Percentiles rank a stretch among this genome's conserved stretches.
These are phyloP conservation scores for Macadamia tetraphylla DNA, from an alignment of 164 flowering plant species.

Conservation along the genomic window DNA sequence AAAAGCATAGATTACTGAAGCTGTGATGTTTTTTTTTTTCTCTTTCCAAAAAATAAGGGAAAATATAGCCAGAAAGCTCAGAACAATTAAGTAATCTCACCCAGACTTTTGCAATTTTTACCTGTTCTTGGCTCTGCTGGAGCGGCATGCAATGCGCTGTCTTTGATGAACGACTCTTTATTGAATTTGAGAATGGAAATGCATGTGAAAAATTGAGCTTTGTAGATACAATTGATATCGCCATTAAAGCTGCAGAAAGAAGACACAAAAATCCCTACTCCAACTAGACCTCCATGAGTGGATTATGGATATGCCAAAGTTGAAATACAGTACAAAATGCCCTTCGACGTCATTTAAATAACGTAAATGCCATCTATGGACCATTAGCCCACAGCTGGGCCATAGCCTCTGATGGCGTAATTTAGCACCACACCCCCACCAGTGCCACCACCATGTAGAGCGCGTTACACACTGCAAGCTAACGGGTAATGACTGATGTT, in stretches of 20 bases:
- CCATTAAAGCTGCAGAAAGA: slow-evolving; percentile 11
- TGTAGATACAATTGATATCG: slow-evolving; percentile 9
- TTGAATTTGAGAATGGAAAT: slow-evolving; percentile 2
- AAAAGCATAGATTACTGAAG: background rate
- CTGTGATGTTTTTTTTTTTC: background rate
- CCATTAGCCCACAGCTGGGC: background rate
- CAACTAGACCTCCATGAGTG: background rate
- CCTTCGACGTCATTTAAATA: slow-evolving; percentile 1
- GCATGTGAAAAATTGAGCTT: slow-evolving; percentile 11
- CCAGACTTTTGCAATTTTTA: background rate
- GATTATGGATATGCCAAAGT: background rate
- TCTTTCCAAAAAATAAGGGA: background rate
- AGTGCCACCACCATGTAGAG: no score
- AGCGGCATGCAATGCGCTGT: slow-evolving; percentile 14
- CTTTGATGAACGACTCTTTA: slow-evolving; percentile 1
- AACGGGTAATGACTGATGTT: background rate
- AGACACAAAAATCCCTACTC: background rate
- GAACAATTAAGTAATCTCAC: background rate
- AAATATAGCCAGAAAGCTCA: background rate
- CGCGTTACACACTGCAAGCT: no score
- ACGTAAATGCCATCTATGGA: slow-evolving; percentile 3
- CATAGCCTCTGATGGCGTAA: background rate
- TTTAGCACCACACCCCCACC: background rate
- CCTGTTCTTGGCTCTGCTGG: slow-evolving; percentile 21
- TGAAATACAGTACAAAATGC: background rate